These are phyloP conservation scores for Lepidopterella palustris DNA, from an alignment of 495 filamentous ascomycete genomes.

Conservation along the genomic window DNA sequence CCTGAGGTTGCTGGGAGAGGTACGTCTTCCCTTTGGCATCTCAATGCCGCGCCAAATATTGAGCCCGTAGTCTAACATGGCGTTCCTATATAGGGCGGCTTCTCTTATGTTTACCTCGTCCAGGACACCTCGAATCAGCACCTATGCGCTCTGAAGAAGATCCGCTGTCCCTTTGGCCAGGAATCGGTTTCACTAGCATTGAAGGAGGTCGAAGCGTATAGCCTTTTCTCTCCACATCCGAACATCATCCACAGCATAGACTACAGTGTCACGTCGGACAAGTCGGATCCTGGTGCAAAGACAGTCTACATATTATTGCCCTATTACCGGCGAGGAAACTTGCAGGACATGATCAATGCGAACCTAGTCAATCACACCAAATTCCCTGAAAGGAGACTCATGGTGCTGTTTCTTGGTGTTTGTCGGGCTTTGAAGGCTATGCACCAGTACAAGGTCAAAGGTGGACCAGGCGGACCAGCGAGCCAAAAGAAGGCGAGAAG, in stretches of 20 bases:
- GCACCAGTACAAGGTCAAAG: slow-evolving; percentile 75
- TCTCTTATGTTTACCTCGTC: slow-evolving; percentile 97
- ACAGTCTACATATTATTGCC: slow-evolving; percentile 95
- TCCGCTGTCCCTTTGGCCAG: slow-evolving; percentile 92
- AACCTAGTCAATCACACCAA: slow-evolving; percentile 94
- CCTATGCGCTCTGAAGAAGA: slow-evolving; percentile 95
- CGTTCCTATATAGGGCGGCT: slow-evolving; percentile 62
- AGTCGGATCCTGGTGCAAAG: slow-evolving; percentile 62
- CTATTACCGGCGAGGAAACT: slow-evolving; percentile 88
- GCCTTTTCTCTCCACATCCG: slow-evolving; percentile 69
- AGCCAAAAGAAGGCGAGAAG: slow-evolving; percentile 53
- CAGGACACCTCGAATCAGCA: slow-evolving; percentile 75
- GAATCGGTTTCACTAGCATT: slow-evolving; percentile 91
- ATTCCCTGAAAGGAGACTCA: slow-evolving; percentile 82
- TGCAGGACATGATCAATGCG: slow-evolving; percentile 97
- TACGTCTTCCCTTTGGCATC: slow-evolving; percentile 32
- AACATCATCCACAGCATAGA: slow-evolving; percentile 91
- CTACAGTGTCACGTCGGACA: slow-evolving; percentile 62
- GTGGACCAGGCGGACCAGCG: slow-evolving; percentile 45
- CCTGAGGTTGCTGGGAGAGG: slow-evolving; percentile 83
- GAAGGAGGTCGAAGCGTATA: slow-evolving; percentile 95
- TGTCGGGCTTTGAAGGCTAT: slow-evolving; percentile 81
- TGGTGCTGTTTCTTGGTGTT: slow-evolving; percentile 87
- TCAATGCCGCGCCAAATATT: background rate
- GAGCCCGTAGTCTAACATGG: background rate